Evolutionary conservation across 2,329 filamentous ascomycete species (phyloP), one percentile per base, ranked within the genome.

Genomic region (Pseudovirgaria hyperparasitica): DNA sequence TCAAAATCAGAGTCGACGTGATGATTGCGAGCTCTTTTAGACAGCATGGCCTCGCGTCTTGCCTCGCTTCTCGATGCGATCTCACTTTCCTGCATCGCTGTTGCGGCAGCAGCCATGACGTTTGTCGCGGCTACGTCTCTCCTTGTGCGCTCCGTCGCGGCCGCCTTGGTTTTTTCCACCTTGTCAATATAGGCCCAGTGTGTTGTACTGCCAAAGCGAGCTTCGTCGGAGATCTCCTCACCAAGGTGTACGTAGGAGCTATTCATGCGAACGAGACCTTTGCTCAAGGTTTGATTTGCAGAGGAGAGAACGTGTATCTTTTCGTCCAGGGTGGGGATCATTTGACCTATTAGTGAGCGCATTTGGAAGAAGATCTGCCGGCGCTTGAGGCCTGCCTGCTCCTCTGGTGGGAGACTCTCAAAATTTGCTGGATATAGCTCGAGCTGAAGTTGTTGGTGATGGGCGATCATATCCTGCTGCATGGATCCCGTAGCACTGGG

Each of bases 161-260:
- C 61, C 3, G 56, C 56, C 29, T 59, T 55, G 42, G 72, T 74
- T 37, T 67, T 65, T 29, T 62, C 53, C 29, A 73, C 68, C 38
- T 87, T 78, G 46, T 87, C 81, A 12, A 82, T 80, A 51, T 96
- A 96, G 25, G 87, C 90, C 90, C 90, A 98, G 54, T 98, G 90
- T 27, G 74, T 82, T 32, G 75, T 70, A 56, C 85, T 96, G 27
- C 92, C 90, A 60, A 85, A 77, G 55, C 92, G 82, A 29, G 90
- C 84, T 55, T 96, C 85, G 35, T 94, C 85, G 55, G 82, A 92
- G 46, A 98, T 82, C 53, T 98, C 90, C 33, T 68, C 65, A 37
- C 92, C 79, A 31, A 96, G 72, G 55, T 86, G 76, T 12, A 84
- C 78, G 67, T 81, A 92, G 17, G 92, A 77, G 41, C 81, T 77